A percentile compares a stretch with the other conserved stretches of the same genome.
Evolutionary conservation across 2,329 filamentous ascomycete genomes (phyloP).

Genomic region (Bipolaris gigantea): DNA sequence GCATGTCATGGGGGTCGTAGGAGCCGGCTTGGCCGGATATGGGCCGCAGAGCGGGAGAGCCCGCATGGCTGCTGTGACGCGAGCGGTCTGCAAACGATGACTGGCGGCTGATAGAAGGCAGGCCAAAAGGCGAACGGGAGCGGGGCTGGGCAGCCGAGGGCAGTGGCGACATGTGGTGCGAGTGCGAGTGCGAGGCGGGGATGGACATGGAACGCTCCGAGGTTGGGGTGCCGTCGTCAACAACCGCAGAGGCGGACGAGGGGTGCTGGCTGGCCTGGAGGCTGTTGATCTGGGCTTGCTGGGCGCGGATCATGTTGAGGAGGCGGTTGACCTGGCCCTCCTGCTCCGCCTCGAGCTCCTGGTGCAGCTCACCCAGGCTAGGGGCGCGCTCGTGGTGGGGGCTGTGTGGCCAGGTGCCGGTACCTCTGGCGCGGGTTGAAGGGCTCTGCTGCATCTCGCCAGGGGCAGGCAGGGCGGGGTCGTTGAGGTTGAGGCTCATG

Average conservation of each 20-base stretch:
- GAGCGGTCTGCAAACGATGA: conserved; percentile 47
- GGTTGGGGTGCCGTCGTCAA: conserved; percentile 57
- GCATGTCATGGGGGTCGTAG: conserved; percentile 62
- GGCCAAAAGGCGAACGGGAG: conserved; percentile 41
- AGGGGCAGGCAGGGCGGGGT: conserved; percentile 66
- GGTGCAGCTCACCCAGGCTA: conserved; percentile 75
- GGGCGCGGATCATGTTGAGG: conserved; percentile 73
- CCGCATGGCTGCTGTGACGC: conserved; percentile 44
- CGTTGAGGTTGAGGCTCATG: conserved; percentile 74
- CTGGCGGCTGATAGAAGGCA: conserved; percentile 47
- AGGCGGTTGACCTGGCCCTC: conserved; percentile 80
- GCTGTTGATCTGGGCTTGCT: conserved; percentile 70
- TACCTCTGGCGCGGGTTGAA: conserved; percentile 27
- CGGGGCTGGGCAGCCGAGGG: conserved; percentile 53
- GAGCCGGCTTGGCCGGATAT: conserved; percentile 49
- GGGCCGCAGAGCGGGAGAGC: conserved; percentile 55
- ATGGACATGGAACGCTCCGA: conserved; percentile 53
- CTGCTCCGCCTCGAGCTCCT: conserved; percentile 77
- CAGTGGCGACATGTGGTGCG: conserved; percentile 37
- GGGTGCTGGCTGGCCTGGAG: conserved; percentile 52
- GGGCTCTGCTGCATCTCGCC: conserved; percentile 66
- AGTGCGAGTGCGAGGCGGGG: conserved; percentile 30
- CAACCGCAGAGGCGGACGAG: conserved; percentile 50
- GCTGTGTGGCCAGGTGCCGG: conserved; percentile 49
- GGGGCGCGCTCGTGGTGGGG: conserved; percentile 68